Evolutionary conservation across 768 basidiomycete genomes (phyloP), one percentile per base, ranked within the genome.

Genomic region (Mrakia frigida): DNA sequence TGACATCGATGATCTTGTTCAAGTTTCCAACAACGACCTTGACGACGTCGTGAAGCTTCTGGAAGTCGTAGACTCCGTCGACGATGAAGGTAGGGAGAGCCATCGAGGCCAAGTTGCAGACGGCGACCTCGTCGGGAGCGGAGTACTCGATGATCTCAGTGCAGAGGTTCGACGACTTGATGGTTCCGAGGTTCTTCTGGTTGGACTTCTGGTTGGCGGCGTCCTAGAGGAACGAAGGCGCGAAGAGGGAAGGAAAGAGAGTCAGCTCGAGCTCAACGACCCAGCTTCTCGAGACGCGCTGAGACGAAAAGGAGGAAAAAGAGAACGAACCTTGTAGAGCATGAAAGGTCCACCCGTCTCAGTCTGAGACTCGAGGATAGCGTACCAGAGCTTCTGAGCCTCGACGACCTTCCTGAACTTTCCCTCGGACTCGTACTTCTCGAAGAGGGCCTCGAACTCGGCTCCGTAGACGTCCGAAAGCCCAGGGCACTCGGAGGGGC

Each of bases 291-390:
- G n/a, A n/a, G n/a, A n/a, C n/a, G n/a, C n/a, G n/a, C n/a, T n/a
- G 72, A 33, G n/a, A 46, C 25, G 39, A 41, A 3, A 41, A 46
- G n/a, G 33, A 25, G 21, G 37, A 56, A 52, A 35, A 37, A 28
- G n/a, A 46, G 14, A 33, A n/a, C 73, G 21, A 43, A 74, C 73
- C 86, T 99, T 99, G 88, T 98, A 99, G 37, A 93, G 86, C 93
- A 98, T 98, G 86, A 98, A 99, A 0, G 97, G 97, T n/a, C 91
- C 91, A 70, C 97, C 97, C 0, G 97, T 99, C 85, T 99, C 96
- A 80, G 96, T 94, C 84, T 99, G 97, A 18, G 94, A 90, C 81
- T 98, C 97, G 56, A 98, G 86, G 80, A 98, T 90, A 46, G 94
- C 94, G 82, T 96, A 98, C 96, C 97, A 99, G 52, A 99, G 88